phyloP scores from a whole-genome alignment of 78 protist genomes.

The slime mould (Dictyostelium discoideum) region dicty_2.7 NC_007089.4:3165501-3166000 shows the following conservation, averaged over 20 bases:
- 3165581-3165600: neutral
- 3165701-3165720: neutral
- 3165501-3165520: neutral
- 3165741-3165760: neutral
- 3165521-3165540: neutral
- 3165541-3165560: neutral
- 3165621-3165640: too few species aligned
- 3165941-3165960: neutral
- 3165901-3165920: too few species aligned
- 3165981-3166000: conserved; percentile 24
- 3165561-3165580: neutral
- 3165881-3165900: too few species aligned
- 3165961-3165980: neutral
- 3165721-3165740: neutral
- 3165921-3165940: too few species aligned
- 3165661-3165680: neutral
- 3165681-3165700: neutral
- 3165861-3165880: neutral
- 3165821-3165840: neutral
- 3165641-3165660: neutral
- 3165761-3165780: neutral
- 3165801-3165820: neutral
- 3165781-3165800: neutral
- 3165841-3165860: neutral
- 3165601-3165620: neutral